Percentiles rank a stretch among this genome's conserved stretches.
phyloP scores from a whole-genome alignment of 2,329 filamentous ascomycete species.

The Fusarium sp. region DNA sequence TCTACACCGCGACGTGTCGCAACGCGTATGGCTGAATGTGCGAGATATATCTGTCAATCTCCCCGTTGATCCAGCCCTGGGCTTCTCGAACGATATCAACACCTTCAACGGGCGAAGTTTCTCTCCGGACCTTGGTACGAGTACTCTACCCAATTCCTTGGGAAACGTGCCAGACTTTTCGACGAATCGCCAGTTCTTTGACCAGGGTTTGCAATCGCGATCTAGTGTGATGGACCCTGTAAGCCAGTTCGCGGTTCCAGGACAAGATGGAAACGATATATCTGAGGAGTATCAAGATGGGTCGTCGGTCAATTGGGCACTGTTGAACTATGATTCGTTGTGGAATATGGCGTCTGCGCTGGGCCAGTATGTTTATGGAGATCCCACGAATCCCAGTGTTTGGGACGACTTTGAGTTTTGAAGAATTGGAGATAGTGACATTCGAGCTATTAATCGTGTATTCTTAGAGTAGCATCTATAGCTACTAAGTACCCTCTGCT shows the following conservation, averaged over 20 bases:
- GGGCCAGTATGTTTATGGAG: constrained; percentile 23
- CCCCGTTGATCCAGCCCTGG: not conserved
- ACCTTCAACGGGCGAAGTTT: not conserved
- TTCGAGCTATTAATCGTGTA: not conserved
- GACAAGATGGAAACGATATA: rapidly evolving
- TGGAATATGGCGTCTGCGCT: constrained; percentile 29
- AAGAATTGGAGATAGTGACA: not conserved
- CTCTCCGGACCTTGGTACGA: rapidly evolving
- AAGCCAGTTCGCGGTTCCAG: not conserved
- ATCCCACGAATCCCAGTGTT: not conserved
- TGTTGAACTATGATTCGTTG: constrained; percentile 13
- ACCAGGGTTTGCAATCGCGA: not conserved
- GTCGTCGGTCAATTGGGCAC: constrained; percentile 1
- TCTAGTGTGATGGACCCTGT: not conserved
- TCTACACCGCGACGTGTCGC: not conserved
- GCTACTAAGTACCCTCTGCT: no score
- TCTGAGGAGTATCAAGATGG: not conserved
- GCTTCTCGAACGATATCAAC: rapidly evolving
- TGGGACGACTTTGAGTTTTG: constrained; percentile 13
- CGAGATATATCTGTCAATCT: not conserved
- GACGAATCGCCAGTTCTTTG: not conserved
- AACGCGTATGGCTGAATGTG: not conserved
- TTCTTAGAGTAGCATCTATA: not conserved
- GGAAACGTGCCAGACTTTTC: not conserved
- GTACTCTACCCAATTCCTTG: not conserved